Evolutionary conservation across 306 rosid species (phyloP), one percentile per base, ranked within the genome.

Genomic region (Gillenia trifoliata): DNA sequence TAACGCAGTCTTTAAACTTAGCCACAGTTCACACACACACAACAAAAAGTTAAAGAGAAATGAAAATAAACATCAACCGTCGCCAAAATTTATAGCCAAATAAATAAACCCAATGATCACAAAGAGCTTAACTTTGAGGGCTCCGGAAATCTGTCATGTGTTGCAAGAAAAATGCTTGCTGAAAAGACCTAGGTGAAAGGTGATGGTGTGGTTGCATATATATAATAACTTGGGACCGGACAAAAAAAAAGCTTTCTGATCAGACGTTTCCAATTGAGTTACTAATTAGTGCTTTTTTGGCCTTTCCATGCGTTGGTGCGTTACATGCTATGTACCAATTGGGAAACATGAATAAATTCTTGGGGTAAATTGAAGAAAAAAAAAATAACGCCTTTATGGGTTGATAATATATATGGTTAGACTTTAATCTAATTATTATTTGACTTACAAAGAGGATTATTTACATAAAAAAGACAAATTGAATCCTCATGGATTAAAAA

Each of bases 1-100:
- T 92, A 49, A 52, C 77, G 78, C 75, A 65, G 10, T 70, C 84
- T 49, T 76, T 77, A 2, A 82, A 74, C 80, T 83, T 82, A 22
- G 81, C 83, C 84, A 82, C 82, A 11, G 66, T 52, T 61, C 1
- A 65, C 29, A 64, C 38, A 11, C 13, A 28, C 70, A 28, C 17
- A 6, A 38, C n/a, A 38, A 40, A 60, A 19, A 47, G 49, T 61
- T 4, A 19, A 17, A 61, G 55, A 60, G 10, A 13, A 29, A 72
- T 2, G 25, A 5, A 56, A n/a, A 56, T 56, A 8, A 22, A 52
- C 52, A 5, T 13, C 20, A 47, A 47, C 52, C 19, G 20, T 52
- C 23, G 7, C 25, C 57, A 52, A 52, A 52, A 52, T 52, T 52
- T 52, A 52, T 52, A 52, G 57, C 10, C 11, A 52, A 36, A 9